These are phyloP conservation scores for Aspergillus sp. DNA, from an alignment of 2,329 filamentous ascomycete genomes.

Conservation along the genomic window DNA sequence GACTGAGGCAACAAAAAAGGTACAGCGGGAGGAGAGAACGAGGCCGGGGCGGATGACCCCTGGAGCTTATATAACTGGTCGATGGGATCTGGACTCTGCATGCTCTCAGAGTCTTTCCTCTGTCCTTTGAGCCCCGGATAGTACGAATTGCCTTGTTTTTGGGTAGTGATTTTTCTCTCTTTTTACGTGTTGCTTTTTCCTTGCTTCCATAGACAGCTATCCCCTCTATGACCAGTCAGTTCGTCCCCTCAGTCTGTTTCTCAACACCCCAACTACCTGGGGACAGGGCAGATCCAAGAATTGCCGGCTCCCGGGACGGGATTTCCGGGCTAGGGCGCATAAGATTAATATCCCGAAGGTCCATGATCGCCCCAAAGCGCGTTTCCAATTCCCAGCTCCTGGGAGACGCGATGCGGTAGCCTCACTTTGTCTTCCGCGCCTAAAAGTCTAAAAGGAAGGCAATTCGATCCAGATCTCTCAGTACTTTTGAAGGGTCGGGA, in stretches of 20 bases:
- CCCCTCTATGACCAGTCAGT: slow-evolving; percentile 1
- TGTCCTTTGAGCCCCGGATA: background rate
- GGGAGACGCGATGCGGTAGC: background rate
- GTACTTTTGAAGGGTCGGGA: background rate
- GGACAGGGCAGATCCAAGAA: slow-evolving; percentile 3
- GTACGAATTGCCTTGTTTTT: background rate
- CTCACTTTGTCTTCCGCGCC: background rate
- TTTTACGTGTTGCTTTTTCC: background rate
- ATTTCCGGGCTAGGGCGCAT: slow-evolving; percentile 1
- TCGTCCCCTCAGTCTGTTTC: background rate
- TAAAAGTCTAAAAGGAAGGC: background rate
- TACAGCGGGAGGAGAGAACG: background rate
- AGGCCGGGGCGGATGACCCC: background rate
- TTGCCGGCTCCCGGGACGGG: slow-evolving; percentile 1
- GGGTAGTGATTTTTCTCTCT: background rate
- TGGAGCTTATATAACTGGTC: slow-evolving; percentile 4
- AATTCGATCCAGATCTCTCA: background rate
- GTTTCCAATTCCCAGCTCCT: background rate
- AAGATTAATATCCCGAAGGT: slow-evolving; percentile 2
- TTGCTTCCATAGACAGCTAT: background rate
- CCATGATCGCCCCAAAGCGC: slow-evolving; percentile 3
- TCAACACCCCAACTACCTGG: background rate
- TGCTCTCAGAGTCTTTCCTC: background rate
- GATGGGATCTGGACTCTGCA: background rate
- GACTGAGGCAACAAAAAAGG: background rate